These are phyloP conservation scores for Chalciporus pseudorubinellus DNA, from an alignment of 768 basidiomycete species.

Conservation along the genomic window DNA sequence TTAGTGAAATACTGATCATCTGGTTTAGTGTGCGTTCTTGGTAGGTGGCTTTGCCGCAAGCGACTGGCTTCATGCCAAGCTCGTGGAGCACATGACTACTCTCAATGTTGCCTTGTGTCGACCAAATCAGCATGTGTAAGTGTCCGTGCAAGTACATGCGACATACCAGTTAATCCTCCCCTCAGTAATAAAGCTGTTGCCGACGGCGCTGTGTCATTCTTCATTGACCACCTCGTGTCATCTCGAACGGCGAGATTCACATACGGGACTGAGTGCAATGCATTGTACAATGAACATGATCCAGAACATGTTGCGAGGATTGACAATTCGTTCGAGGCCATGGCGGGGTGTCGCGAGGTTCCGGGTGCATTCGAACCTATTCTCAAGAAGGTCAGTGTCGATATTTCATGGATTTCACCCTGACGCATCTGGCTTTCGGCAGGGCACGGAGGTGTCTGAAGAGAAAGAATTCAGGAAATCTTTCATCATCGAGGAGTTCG, in stretches of 20 bases:
- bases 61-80: conserved; percentile 39
- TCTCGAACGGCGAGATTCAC: conserved; percentile 42
- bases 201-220: conserved; percentile 42
- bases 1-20: too few species aligned
- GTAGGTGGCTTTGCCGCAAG: conserved; percentile 48
- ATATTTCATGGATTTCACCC: too few species aligned
- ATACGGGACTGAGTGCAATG: conserved; percentile 34
- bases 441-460: conserved; percentile 20
- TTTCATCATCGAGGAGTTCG: conserved; percentile 22
- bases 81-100: conserved; percentile 33
- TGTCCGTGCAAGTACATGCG: too few species aligned
- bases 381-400: conserved; percentile 14
- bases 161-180: too few species aligned
- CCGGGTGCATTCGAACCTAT: conserved; percentile 39
- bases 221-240: conserved; percentile 44
- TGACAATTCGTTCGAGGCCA: conserved; percentile 15
- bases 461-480: conserved; percentile 16
- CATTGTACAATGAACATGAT: conserved; percentile 26
- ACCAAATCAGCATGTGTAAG: conserved; percentile 42
- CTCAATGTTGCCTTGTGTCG: conserved; percentile 38
- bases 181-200: conserved; percentile 47
- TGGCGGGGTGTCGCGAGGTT: conserved; percentile 30
- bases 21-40: conserved; percentile 32
- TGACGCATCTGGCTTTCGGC: background rate
- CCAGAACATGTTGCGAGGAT: conserved; percentile 38